Evolutionary conservation across 371 early-diverging fungal species (phyloP), one percentile per base, ranked within the genome.

Genomic region (Syncephalastrum monosporum): DNA sequence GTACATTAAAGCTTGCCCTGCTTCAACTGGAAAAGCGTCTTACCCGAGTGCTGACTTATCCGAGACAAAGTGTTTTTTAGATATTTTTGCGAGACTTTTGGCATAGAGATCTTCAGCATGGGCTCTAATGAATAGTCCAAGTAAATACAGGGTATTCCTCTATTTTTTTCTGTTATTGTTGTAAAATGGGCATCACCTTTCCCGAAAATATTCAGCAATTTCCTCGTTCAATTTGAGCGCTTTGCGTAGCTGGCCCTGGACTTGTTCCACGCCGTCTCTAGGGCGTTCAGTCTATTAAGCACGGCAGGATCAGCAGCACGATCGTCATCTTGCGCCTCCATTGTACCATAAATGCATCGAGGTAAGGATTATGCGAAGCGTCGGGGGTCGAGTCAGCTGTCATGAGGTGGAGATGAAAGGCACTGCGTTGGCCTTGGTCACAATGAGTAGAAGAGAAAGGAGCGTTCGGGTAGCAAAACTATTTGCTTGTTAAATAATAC

Each of bases 141-240:
- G 48, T n/a, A n/a, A 49, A 33, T 48, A 10, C 56, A n/a, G 5
- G 33, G 41, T 3, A 21, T 21, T 21, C 21, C 3, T 7, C 3
- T 27, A n/a, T 5, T 27, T 27, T 27, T 27, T 27, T 14, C 3
- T 51, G 38, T 51, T 16, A 16, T 24, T 24, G 4, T 12, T 19
- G 7, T n/a, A 14, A 13, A 8, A 19, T 17, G 46, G 7, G 25
- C 15, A 25, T 44, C 45, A 81, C 84, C 82, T 70, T 51, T 84
- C 82, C 63, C 65, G 73, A 55, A 81, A 78, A 50, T 84, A 84
- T 43, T 82, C 80, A n/a, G 84, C 84, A 17, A 84, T 33, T 50
- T 84, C 82, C n/a, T 79, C 84, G 57, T 79, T 79, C 5, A 79
- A 48, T 33, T 69, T 67, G 21, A 72, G 67, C 47, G 74, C 77